Conservation (phyloP, 257 asterid genomes). For the Penstemon barbatus region DNA sequence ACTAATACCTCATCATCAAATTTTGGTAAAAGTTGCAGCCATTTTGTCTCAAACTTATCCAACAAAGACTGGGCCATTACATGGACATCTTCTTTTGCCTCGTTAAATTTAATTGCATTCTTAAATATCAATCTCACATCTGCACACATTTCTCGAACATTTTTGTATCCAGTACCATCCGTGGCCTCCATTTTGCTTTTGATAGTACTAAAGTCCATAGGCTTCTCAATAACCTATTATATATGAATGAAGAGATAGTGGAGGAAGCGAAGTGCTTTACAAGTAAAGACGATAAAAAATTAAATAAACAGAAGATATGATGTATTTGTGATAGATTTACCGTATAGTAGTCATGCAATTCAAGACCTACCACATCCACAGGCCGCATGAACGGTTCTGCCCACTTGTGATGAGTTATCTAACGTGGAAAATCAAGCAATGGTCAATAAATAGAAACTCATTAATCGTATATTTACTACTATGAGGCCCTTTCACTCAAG, state of each 20-base stretch:
- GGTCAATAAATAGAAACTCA: conserved; percentile 1
- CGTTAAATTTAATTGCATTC: conserved; percentile 89
- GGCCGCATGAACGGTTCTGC: conserved; percentile 92
- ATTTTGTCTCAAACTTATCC: too few relatives aligned
- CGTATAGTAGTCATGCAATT: conserved; percentile 74
- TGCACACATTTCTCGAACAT: conserved; percentile 81
- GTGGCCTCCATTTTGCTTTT: conserved; percentile 82
- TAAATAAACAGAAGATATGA: neutral
- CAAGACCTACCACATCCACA: conserved; percentile 91
- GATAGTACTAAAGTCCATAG: conserved; percentile 93
- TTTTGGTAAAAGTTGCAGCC: too few relatives aligned
- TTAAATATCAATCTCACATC: conserved; percentile 86
- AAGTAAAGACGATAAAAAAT: neutral
- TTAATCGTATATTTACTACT: neutral
- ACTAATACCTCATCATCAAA: too few relatives aligned
- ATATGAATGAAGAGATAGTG: neutral
- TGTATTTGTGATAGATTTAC: conserved; percentile 36
- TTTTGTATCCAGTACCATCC: conserved; percentile 76
- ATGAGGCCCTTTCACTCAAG: too few relatives aligned
- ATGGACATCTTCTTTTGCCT: conserved; percentile 80
- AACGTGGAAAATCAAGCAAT: conserved; percentile 21
- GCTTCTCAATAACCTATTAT: conserved; percentile 82
- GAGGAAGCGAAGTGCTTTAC: neutral
- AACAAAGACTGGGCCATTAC: conserved; percentile 82
- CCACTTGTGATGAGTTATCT: conserved; percentile 88